These are phyloP conservation scores for Angophora floribunda DNA, from an alignment of 345 rosid genomes.

Conservation along the genomic window DNA sequence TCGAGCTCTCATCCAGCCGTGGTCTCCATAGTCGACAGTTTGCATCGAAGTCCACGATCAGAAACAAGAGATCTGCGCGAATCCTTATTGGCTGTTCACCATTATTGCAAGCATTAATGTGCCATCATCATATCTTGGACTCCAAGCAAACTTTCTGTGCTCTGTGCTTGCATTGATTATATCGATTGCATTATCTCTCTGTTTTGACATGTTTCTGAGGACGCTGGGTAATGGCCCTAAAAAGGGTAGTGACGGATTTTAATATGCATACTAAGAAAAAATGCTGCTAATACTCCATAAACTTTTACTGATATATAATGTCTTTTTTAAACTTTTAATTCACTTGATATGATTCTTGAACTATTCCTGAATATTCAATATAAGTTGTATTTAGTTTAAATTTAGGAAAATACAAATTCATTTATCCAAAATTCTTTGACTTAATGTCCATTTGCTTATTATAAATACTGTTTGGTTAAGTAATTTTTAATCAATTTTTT, in stretches of 20 bases:
- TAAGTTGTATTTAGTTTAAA: neutral
- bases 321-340: neutral
- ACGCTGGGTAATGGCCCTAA: neutral
- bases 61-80: neutral
- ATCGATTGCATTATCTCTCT: neutral
- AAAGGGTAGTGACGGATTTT: neutral
- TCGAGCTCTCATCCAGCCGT: neutral
- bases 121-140: neutral
- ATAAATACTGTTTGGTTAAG: too few species aligned
- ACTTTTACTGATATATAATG: accelerated
- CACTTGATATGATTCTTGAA: neutral
- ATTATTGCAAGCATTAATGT: neutral
- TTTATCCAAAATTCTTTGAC: neutral
- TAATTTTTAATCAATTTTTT: too few species aligned
- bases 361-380: neutral
- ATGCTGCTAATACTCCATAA: neutral
- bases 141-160: neutral
- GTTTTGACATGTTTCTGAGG: neutral
- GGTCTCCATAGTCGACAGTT: neutral
- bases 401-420: neutral
- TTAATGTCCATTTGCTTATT: neutral
- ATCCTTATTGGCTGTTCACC: neutral
- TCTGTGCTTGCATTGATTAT: neutral
- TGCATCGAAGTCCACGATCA: neutral
- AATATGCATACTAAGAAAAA: neutral